These are phyloP conservation scores for Phytopythium chamaehyphon DNA, from an alignment of 352 stramenopile genomes.

Conservation along the genomic window DNA sequence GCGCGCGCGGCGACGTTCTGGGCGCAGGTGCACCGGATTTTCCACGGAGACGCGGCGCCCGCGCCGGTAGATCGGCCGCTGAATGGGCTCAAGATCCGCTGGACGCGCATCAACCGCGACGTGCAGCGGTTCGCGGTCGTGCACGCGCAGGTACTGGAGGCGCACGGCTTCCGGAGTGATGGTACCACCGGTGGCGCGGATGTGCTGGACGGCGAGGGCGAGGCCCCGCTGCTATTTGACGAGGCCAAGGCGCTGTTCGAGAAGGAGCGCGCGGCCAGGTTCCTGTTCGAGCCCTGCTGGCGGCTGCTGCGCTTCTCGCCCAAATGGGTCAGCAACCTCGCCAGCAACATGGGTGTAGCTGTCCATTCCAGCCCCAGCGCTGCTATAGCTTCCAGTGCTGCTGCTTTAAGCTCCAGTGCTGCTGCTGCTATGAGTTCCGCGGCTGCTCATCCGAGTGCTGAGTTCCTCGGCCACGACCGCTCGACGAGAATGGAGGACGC, in stretches of 20 bases:
- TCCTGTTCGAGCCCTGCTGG: constrained; percentile 69
- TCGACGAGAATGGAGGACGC: constrained; percentile 5
- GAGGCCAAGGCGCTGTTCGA: constrained; percentile 47
- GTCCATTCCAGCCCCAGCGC: too few relatives aligned
- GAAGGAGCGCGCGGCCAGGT: constrained; percentile 51
- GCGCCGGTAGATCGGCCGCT: constrained; percentile 54
- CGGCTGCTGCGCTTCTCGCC: constrained; percentile 54
- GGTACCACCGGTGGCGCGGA: background rate
- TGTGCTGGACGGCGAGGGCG: constrained; percentile 16
- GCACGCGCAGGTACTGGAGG: constrained; percentile 34
- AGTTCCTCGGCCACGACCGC: constrained; percentile 8
- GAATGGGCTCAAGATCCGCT: constrained; percentile 77
- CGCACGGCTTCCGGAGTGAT: too few relatives aligned
- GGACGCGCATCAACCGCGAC: constrained; percentile 77
- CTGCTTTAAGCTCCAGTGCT: too few relatives aligned
- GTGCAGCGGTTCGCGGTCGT: constrained; percentile 65
- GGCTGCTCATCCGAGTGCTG: background rate
- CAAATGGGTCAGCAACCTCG: constrained; percentile 62
- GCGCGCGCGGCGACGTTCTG: constrained; percentile 66
- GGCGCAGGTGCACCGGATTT: constrained; percentile 55
- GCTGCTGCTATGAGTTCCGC: too few relatives aligned
- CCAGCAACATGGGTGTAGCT: constrained; percentile 26
- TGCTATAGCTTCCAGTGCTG: too few relatives aligned
- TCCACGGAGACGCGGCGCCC: constrained; percentile 65
- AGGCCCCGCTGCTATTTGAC: constrained; percentile 53